Conservation (phyloP, 2,329 filamentous ascomycete species). For the Cryphonectria radicalis region DNA sequence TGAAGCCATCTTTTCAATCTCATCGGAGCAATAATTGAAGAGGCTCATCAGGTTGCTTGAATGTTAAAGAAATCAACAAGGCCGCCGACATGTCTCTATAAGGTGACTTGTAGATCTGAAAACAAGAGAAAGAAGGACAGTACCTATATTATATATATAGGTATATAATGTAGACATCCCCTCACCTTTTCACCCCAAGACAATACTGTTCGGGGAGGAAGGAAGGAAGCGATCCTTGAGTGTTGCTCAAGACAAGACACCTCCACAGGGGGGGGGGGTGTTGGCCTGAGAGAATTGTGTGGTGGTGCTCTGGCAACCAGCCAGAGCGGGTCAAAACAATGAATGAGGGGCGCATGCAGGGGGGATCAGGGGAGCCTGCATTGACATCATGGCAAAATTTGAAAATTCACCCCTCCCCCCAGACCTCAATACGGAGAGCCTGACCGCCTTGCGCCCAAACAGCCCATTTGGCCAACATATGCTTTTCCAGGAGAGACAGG, state of each 20-base stretch:
- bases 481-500: neutral
- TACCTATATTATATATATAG: neutral
- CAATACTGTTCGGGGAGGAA: neutral
- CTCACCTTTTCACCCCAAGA: neutral
- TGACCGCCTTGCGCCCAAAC: conserved; percentile 11
- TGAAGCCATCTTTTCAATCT: neutral
- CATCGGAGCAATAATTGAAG: neutral
- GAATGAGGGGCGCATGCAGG: conserved; percentile 26
- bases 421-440: too few relatives aligned
- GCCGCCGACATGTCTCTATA: neutral
- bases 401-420: conserved; percentile 1
- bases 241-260: neutral
- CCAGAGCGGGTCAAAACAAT: conserved; percentile 22
- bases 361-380: conserved; percentile 18
- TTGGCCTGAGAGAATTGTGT: neutral
- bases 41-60: neutral
- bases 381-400: conserved; percentile 31
- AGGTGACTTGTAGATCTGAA: neutral
- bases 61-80: neutral
- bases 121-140: neutral
- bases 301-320: conserved; percentile 19
- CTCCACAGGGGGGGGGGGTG: neutral
- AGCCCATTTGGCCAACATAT: neutral
- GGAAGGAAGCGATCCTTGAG: neutral
- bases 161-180: neutral